phyloP scores from a whole-genome alignment of 345 rosid species.

The Populus tremula region DNA sequence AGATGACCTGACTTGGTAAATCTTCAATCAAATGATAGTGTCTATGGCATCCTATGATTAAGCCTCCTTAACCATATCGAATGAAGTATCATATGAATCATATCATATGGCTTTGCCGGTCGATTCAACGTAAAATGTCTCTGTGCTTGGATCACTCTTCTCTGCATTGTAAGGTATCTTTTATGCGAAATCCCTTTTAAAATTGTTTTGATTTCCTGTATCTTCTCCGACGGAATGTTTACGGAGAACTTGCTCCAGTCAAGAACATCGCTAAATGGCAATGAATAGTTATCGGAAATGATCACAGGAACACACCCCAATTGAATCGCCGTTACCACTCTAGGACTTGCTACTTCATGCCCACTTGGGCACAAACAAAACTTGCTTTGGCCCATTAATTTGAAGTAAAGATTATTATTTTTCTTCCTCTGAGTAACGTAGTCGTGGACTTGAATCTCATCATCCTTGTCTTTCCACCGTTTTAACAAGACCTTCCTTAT shows the following conservation, averaged over 20 bases:
- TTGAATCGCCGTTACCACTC: constrained; percentile 47
- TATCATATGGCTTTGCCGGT: constrained; percentile 61
- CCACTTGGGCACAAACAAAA: constrained; percentile 69
- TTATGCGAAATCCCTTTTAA: constrained; percentile 30
- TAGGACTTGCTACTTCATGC: constrained; percentile 67
- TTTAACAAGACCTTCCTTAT: constrained; percentile 42
- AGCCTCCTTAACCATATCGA: constrained; percentile 69
- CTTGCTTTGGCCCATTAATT: constrained; percentile 44
- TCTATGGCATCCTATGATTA: constrained; percentile 36
- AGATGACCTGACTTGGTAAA: too few relatives aligned
- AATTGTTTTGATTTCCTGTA: constrained; percentile 45
- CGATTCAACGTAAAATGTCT: constrained; percentile 53
- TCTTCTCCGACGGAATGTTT: constrained; percentile 34
- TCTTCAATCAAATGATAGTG: too few relatives aligned
- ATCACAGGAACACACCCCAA: constrained; percentile 60
- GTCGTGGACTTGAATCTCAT: constrained; percentile 47
- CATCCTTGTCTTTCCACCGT: constrained; percentile 66
- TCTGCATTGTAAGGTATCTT: constrained; percentile 38
- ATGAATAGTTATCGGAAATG: constrained; percentile 39
- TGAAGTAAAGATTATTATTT: constrained; percentile 21
- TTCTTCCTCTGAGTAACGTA: constrained; percentile 33
- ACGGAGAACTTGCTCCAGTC: constrained; percentile 53
- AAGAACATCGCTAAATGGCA: constrained; percentile 63
- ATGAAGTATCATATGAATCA: constrained; percentile 61
- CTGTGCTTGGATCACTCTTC: constrained; percentile 36